phyloP scores from a whole-genome alignment of 2,329 filamentous ascomycete genomes.

The Penicillium sp. region DNA sequence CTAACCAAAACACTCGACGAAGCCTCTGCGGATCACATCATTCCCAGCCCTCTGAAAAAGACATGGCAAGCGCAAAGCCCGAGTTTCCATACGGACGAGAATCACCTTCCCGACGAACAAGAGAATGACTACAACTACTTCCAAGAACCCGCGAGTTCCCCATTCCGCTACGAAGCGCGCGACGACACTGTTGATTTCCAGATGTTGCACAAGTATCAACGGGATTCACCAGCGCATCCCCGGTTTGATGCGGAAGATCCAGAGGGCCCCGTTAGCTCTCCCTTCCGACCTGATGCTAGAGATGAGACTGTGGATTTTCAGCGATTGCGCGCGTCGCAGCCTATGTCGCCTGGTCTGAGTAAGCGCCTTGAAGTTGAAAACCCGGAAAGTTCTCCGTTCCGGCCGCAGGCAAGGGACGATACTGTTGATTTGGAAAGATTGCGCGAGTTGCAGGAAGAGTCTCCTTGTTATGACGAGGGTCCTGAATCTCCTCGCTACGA shows the following conservation, averaged over 20 bases:
- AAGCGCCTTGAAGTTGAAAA: constrained; percentile 14
- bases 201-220: constrained; percentile 16
- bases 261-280: constrained; percentile 32
- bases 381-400: constrained; percentile 37
- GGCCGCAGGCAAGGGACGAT: constrained; percentile 27
- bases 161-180: constrained; percentile 32
- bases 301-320: constrained; percentile 32
- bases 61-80: constrained; percentile 10
- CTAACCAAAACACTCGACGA: constrained; percentile 20
- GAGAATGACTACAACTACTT: constrained; percentile 20
- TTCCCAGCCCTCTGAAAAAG: constrained; percentile 26
- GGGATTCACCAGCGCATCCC: neutral
- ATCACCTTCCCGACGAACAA: constrained; percentile 9
- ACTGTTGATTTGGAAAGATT: constrained; percentile 28
- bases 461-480: neutral
- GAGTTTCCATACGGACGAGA: constrained; percentile 15
- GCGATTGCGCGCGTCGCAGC: constrained; percentile 17
- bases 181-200: constrained; percentile 34
- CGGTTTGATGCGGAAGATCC: constrained; percentile 4
- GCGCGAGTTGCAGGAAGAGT: constrained; percentile 9
- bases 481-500: neutral
- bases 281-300: constrained; percentile 30
- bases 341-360: constrained; percentile 15
- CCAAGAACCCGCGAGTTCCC: constrained; percentile 32
- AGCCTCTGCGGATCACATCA: constrained; percentile 18